These are phyloP conservation scores for Tulasnella sp. DNA, from an alignment of 768 basidiomycete genomes.

Conservation along the genomic window DNA sequence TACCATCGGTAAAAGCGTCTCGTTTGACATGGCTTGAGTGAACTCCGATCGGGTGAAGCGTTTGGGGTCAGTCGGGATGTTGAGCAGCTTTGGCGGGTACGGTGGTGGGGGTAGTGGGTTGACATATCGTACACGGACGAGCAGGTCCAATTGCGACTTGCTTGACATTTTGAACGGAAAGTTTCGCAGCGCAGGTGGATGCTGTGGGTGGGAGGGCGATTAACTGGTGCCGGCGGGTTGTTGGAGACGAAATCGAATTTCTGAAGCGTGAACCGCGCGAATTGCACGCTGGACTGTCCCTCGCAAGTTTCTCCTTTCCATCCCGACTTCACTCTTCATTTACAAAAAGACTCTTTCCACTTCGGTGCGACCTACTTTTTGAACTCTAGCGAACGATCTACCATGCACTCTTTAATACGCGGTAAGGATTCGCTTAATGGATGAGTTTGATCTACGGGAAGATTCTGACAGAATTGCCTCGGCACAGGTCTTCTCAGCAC, in stretches of 20 bases:
- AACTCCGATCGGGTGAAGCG: conserved; percentile 87
- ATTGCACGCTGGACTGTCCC: neutral
- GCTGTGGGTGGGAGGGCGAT: neutral
- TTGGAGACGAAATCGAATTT: neutral
- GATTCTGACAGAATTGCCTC: neutral
- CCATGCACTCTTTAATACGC: neutral
- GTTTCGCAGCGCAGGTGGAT: neutral
- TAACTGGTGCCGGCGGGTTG: neutral
- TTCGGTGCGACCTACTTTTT: neutral
- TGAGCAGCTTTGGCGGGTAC: conserved; percentile 90
- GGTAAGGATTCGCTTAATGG: neutral
- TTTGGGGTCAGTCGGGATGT: conserved; percentile 80
- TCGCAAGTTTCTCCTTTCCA: neutral
- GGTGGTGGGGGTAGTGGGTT: conserved; percentile 94
- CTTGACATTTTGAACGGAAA: conserved; percentile 2
- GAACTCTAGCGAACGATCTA: neutral
- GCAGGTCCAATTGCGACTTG: conserved; percentile 55
- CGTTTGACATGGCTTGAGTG: conserved; percentile 65
- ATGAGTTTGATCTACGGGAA: neutral
- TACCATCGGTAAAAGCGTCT: conserved; percentile 84
- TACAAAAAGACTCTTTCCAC: neutral
- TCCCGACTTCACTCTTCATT: neutral
- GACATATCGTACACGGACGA: conserved; percentile 85
- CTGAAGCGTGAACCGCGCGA: neutral
- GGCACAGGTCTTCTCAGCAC: conserved; percentile 1